Percentiles rank a stretch among this genome's conserved stretches.
Conservation (phyloP, 176 grass and related monocot genomes). For the Oryza longistaminata region DNA sequence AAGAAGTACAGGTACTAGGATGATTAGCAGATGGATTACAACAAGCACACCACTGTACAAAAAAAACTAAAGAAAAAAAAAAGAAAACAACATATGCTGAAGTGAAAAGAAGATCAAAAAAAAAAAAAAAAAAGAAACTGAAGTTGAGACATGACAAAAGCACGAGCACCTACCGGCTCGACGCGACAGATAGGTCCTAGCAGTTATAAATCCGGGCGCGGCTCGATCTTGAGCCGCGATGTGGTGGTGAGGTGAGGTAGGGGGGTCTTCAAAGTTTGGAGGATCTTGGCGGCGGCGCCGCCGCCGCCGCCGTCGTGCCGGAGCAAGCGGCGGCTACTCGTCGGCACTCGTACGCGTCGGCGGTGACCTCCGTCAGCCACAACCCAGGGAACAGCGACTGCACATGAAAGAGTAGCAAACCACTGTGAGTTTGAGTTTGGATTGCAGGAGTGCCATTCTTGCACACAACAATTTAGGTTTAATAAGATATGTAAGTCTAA, state of each 20-base stretch:
- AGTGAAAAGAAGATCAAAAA: background rate
- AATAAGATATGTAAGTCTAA: background rate
- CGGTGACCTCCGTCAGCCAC: constrained; percentile 73
- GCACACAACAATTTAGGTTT: constrained; percentile 33
- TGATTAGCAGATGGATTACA: constrained; percentile 1
- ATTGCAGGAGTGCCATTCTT: constrained; percentile 14
- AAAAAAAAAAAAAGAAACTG: too few species aligned
- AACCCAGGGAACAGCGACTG: constrained; percentile 69
- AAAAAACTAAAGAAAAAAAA: background rate
- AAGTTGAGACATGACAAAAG: background rate
- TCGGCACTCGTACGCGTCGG: constrained; percentile 69
- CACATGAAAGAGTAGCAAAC: background rate
- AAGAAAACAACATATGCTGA: constrained; percentile 3
- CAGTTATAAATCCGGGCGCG: background rate
- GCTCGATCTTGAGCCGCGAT: background rate
- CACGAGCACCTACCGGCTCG: background rate
- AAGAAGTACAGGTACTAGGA: background rate
- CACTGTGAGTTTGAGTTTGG: constrained; percentile 19
- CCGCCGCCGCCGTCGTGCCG: background rate
- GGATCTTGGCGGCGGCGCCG: constrained; percentile 7
- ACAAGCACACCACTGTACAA: constrained; percentile 14
- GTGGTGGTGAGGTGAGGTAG: constrained; percentile 2
- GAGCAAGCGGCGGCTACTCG: constrained; percentile 13
- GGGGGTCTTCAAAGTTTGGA: background rate
- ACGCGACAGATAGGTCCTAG: background rate